These are phyloP conservation scores for Ramalina intermedia DNA, from an alignment of 495 filamentous ascomycete species.

Conservation along the genomic window DNA sequence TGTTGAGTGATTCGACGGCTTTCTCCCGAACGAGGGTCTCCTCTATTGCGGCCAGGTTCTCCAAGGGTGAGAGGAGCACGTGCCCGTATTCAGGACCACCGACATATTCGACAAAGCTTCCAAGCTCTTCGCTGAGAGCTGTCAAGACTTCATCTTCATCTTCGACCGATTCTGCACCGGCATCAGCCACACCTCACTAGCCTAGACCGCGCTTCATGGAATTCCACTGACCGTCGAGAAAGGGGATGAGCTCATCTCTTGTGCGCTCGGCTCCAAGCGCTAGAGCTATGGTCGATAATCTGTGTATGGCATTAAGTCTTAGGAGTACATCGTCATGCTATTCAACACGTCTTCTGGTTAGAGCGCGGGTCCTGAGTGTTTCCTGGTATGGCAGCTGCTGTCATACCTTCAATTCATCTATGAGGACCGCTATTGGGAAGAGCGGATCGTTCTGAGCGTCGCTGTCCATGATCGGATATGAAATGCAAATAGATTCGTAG, in stretches of 20 bases:
- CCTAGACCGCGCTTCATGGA: not conserved
- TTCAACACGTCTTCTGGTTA: conserved; percentile 1
- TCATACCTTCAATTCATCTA: conserved; percentile 94
- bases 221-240: conserved; percentile 69
- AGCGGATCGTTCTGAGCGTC: conserved; percentile 83
- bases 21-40: conserved; percentile 96
- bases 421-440: conserved; percentile 96
- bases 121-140: conserved; percentile 89
- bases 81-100: conserved; percentile 88
- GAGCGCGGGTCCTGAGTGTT: not conserved
- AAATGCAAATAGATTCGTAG: not conserved
- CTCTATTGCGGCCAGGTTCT: conserved; percentile 96
- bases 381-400: conserved; percentile 3
- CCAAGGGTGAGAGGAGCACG: conserved; percentile 88
- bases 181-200: not conserved
- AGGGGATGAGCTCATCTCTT: conserved; percentile 94
- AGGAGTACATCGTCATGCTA: conserved; percentile 97
- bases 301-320: conserved; percentile 94
- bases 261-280: conserved; percentile 90
- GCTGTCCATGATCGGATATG: conserved; percentile 41
- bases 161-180: conserved; percentile 75
- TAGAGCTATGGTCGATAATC: conserved; percentile 92
- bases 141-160: conserved; percentile 98
- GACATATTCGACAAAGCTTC: conserved; percentile 93
- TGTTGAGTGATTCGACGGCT: conserved; percentile 98